Base-by-base conservation (phyloP, 2,329 filamentous ascomycete genomes). In the Fusarium algeriense region DNA sequence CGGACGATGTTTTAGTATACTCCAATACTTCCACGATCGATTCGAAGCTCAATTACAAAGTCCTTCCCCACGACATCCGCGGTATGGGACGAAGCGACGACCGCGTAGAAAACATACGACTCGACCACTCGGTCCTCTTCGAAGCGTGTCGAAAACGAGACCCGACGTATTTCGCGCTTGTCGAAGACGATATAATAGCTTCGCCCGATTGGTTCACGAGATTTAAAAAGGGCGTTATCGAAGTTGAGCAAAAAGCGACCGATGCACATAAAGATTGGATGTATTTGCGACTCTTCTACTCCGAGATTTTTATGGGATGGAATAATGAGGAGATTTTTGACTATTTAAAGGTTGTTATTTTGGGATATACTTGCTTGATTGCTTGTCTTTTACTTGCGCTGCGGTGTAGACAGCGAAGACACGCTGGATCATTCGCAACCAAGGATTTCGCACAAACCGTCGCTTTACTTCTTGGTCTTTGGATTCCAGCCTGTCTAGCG, bases 281-380 rank as follows among this genome's bases (percentile, higher is more conserved):
- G 37, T 82, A 82, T 60, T 67, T 82, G 4, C 78, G 81, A 2
- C 69, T 82, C 32, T 82, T 82, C 69, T 82, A 82, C 67, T 81
- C 80, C 7, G 81, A 82, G 60, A 69, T 79, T 3, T 75, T 80
- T 15, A 79, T 82, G 75, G 80, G 80, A 8, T 82, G 81, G 81
- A 82, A 82, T 58, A 73, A 71, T 17, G 80, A 82, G 61, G 79
- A 81, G 64, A 76, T 77, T 69, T 72, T 75, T 5, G 69, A 60
- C 37, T 81, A 82, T 43, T 32, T 74, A 5, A 58, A 72, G 48
- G 68, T 70, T 10, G 75, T 80, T 19, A 67, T 76, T 3, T 7
- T 76, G 23, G 65, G 74, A 17, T 81, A 81, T 52, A 66, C 72
- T 2, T 55, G 60, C 1, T 30, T 79, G 0, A 69, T 72, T 9